Evolutionary conservation across 1,284 basidiomycete species (phyloP), one percentile per base, ranked within the genome.

Genomic region (Ceraceosorus guamensis): DNA sequence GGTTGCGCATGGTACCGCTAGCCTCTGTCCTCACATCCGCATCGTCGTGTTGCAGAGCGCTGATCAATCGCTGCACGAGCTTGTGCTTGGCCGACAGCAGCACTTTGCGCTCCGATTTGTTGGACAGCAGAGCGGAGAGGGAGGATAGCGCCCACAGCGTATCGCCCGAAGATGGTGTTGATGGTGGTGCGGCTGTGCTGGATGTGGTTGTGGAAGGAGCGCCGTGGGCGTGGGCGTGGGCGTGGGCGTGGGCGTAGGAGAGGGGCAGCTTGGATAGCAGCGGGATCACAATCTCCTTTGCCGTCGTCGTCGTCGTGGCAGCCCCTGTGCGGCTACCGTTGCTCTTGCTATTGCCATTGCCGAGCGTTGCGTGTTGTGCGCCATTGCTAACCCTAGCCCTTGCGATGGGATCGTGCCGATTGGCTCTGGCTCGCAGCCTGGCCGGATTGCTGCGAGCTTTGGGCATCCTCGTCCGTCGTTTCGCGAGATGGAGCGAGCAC

Each of bases 141-240:
- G 70, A 68, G 3, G 70, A 65, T 32, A 75, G 65, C 33, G 73
- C 63, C 70, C 73, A 71, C n/a, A 71, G 62, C 47, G 65, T 67
- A 45, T 75, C 70, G 35, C 64, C 65, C 0, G 61, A 18, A 0
- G 52, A 24, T 24, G 24, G 24, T 24, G 24, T 3, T 1, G 24
- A 3, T 24, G 24, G 24, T 24, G 24, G 24, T 24, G 24, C 24
- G 24, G 24, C 24, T 24, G 24, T 24, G 24, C 24, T 24, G 1
- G 24, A 24, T 3, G 24, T 24, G 24, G 24, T 24, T 24, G 24
- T 3, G 3, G 24, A 24, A 24, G 24, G 24, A 24, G 24, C 2
- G 24, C 2, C 24, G 24, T 2, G 53, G 33, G 18, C 37, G 16
- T 11, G 51, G 46, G 39, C 39, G 39, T 3, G 11, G 39, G 39